Evolutionary conservation across 345 rosid species (phyloP).

Genomic region (Boechera retrofracta): DNA sequence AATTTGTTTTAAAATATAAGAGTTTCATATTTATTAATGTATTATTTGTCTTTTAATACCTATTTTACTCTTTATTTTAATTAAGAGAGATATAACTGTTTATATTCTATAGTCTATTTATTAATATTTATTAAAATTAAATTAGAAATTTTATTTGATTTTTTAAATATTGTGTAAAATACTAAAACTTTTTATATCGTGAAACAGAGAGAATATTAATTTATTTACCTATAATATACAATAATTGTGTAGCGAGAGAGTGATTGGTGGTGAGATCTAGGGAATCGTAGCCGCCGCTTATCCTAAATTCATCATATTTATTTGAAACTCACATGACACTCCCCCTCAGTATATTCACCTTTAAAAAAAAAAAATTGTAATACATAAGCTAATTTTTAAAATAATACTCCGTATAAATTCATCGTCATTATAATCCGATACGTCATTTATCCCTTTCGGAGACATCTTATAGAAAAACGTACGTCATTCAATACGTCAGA

Average conservation of each 20-base stretch:
- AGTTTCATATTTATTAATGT: no score
- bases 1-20: no score
- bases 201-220: neutral
- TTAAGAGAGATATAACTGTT: no score
- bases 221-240: neutral
- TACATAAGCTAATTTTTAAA: neutral
- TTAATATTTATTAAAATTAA: no score
- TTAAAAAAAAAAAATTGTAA: no score
- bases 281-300: conserved; percentile 47
- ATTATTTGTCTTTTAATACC: no score
- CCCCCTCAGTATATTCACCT: neutral
- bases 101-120: no score
- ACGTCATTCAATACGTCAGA: conserved; percentile 40
- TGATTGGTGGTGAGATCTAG: conserved; percentile 47
- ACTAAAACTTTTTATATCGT: no score
- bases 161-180: no score
- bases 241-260: conserved; percentile 21
- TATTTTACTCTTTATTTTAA: no score
- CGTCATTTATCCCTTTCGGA: conserved; percentile 21
- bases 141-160: no score
- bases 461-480: neutral
- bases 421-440: neutral
- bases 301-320: conserved; percentile 15
- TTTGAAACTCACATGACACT: conserved; percentile 19
- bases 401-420: neutral